These are phyloP conservation scores for Nicotiana knightiana DNA, from an alignment of 257 asterid species.

Conservation along the genomic window DNA sequence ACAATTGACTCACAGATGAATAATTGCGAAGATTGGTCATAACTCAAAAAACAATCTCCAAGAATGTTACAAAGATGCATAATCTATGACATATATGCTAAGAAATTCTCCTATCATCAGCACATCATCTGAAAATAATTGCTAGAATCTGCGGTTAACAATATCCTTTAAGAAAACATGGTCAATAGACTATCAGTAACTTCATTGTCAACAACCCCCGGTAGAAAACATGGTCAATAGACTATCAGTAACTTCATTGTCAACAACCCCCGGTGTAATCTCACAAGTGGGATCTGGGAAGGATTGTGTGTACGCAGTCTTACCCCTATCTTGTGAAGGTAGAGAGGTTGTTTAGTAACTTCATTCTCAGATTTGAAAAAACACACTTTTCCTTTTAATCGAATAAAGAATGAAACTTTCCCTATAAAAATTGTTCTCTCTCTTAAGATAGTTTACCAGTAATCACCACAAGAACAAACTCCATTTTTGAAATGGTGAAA, in stretches of 20 bases:
- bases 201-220: too few species aligned
- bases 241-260: not conserved
- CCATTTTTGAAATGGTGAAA: slow-evolving; percentile 75
- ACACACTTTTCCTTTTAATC: not conserved
- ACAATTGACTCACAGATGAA: not conserved
- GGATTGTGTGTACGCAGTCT: too few species aligned
- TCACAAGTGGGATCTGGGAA: too few species aligned
- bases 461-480: slow-evolving; percentile 69
- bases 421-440: not conserved
- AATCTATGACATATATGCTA: not conserved
- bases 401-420: not conserved
- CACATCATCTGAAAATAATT: not conserved
- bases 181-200: not conserved
- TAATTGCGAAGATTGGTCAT: not conserved
- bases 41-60: not conserved
- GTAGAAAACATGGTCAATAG: not conserved
- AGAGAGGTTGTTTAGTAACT: too few species aligned
- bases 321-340: too few species aligned
- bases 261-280: too few species aligned
- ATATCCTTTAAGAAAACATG: not conserved
- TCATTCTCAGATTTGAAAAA: not conserved
- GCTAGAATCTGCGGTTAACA: not conserved
- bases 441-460: slow-evolving; percentile 37
- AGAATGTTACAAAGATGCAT: not conserved
- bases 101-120: not conserved